Conservation (phyloP, 2,329 filamentous ascomycete genomes). For the Ilyonectria mors-panacis region DNA sequence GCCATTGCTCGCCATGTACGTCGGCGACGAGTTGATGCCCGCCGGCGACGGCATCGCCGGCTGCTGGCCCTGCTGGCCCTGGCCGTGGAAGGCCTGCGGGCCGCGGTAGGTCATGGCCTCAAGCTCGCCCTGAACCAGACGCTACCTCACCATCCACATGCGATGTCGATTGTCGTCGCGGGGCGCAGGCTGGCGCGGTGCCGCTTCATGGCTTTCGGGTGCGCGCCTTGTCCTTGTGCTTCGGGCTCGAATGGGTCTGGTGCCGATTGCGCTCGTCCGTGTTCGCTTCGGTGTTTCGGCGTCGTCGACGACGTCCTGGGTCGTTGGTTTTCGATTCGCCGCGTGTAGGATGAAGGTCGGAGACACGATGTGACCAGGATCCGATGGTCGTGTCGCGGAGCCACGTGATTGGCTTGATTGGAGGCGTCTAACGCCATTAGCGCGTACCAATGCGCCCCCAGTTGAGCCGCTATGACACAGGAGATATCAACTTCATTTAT, state of each 20-base stretch:
- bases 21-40: constrained; percentile 39
- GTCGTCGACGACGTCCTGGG: constrained; percentile 30
- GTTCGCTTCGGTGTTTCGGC: constrained; percentile 17
- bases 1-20: constrained; percentile 35
- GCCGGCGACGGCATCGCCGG: constrained; percentile 34
- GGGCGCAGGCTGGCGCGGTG: constrained; percentile 49
- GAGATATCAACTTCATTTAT: neutral
- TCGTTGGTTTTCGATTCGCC: constrained; percentile 31
- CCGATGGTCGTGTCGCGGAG: constrained; percentile 42
- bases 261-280: constrained; percentile 7
- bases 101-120: constrained; percentile 56
- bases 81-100: constrained; percentile 48
- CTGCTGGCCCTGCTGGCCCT: constrained; percentile 49
- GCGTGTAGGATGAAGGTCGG: constrained; percentile 37
- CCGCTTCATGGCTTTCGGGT: constrained; percentile 43
- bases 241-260: constrained; percentile 15
- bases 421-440: constrained; percentile 26
- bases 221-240: constrained; percentile 13
- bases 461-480: constrained; percentile 1
- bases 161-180: constrained; percentile 44
- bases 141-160: constrained; percentile 37
- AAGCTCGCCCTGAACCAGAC: constrained; percentile 30
- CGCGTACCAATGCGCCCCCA: constrained; percentile 1
- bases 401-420: constrained; percentile 40
- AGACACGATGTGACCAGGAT: constrained; percentile 45